These are phyloP conservation scores for Penicillium daleae DNA, from an alignment of 495 filamentous ascomycete species.

Conservation along the genomic window DNA sequence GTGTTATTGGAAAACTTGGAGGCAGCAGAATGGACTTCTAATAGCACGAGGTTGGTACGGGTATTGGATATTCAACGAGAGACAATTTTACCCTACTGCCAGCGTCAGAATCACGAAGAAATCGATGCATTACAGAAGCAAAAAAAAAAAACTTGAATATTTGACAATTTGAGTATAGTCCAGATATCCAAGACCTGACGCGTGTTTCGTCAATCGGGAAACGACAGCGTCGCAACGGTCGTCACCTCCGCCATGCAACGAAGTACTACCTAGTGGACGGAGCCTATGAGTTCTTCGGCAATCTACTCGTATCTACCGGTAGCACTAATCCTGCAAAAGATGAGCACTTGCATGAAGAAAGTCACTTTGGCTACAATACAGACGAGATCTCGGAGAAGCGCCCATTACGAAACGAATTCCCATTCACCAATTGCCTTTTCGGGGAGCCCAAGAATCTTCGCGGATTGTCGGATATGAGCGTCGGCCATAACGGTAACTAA, in stretches of 20 bases:
- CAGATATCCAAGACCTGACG: not conserved
- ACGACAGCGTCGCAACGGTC: not conserved
- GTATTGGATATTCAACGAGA: not conserved
- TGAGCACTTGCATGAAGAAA: not conserved
- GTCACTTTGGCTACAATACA: not conserved
- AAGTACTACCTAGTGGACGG: not conserved
- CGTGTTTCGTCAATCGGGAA: not conserved
- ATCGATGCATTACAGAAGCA: not conserved
- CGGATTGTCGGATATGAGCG: not conserved
- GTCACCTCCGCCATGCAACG: not conserved
- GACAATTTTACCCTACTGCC: not conserved
- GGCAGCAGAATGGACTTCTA: not conserved
- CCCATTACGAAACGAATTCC: slow-evolving; percentile 5
- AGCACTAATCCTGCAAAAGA: not conserved
- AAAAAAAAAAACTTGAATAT: no score
- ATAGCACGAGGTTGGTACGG: not conserved
- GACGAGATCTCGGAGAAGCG: not conserved
- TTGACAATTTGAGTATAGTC: not conserved
- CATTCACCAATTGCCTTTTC: slow-evolving; percentile 2
- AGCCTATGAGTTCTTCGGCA: not conserved
- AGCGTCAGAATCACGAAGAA: not conserved
- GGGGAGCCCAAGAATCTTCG: not conserved
- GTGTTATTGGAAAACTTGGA: no score
- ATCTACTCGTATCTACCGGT: not conserved
- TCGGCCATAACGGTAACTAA: not conserved